Evolutionary conservation across 108 stramenopile species (phyloP).

Genomic region (Cylindrotheca fusiformis): DNA sequence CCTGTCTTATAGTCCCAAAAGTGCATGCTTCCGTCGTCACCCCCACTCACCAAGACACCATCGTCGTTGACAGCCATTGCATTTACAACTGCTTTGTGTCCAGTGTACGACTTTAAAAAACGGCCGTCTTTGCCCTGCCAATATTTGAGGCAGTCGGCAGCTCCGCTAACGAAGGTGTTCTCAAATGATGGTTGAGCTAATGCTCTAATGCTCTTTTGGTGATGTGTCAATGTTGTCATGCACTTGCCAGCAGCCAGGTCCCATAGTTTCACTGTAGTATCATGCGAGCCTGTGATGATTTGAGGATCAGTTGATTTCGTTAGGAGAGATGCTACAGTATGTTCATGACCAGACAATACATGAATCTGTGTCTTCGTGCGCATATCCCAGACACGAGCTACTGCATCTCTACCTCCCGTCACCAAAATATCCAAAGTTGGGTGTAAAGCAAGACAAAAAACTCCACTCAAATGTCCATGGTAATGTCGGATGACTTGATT

Average conservation of each 20-base stretch:
- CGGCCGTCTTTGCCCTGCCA: slow-evolving; percentile 95
- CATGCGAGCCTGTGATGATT: slow-evolving; percentile 96
- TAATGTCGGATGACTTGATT: slow-evolving; percentile 99
- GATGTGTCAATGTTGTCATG: slow-evolving; percentile 97
- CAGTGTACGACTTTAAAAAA: slow-evolving; percentile 88
- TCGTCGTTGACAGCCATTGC: slow-evolving; percentile 95
- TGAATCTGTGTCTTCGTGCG: slow-evolving; percentile 94
- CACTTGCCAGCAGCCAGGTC: slow-evolving; percentile 97
- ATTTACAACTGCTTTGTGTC: slow-evolving; percentile 95
- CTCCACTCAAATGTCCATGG: slow-evolving; percentile 96
- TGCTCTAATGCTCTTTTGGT: slow-evolving; percentile 95
- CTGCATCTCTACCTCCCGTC: slow-evolving; percentile 98
- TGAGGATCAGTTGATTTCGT: slow-evolving; percentile 95
- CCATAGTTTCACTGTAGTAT: slow-evolving; percentile 97
- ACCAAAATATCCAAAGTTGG: slow-evolving; percentile 96
- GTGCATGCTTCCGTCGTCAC: slow-evolving; percentile 93
- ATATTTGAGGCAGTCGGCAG: slow-evolving; percentile 94
- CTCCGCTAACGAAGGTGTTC: slow-evolving; percentile 94
- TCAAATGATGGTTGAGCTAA: slow-evolving; percentile 86
- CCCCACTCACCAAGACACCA: slow-evolving; percentile 94
- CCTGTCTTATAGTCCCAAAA: slow-evolving; percentile 99
- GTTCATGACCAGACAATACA: slow-evolving; percentile 90
- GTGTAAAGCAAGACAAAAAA: slow-evolving; percentile 92
- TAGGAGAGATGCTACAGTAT: slow-evolving; percentile 89
- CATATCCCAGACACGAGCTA: slow-evolving; percentile 99